Evolutionary conservation across 495 filamentous ascomycete genomes (phyloP).

Genomic region (Penicillium crystallinum): DNA sequence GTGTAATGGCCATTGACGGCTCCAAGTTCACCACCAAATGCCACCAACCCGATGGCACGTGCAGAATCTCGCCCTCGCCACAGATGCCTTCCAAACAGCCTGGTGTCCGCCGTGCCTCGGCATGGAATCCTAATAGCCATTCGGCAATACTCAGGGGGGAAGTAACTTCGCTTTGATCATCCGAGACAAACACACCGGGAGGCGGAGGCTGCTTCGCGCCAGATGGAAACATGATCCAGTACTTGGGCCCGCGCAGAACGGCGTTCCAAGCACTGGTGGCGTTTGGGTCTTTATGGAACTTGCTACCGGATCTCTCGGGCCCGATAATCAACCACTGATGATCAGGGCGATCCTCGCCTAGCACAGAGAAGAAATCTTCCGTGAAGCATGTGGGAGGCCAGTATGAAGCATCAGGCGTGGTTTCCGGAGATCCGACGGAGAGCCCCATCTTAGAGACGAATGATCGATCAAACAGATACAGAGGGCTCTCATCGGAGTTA

Average conservation of each 20-base stretch:
- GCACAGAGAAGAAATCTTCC: slow-evolving; percentile 77
- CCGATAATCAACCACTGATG: slow-evolving; percentile 92
- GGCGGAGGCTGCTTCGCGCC: slow-evolving; percentile 56
- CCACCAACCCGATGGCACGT: slow-evolving; percentile 95
- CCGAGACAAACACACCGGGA: slow-evolving; percentile 87
- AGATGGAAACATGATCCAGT: slow-evolving; percentile 95
- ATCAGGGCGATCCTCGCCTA: slow-evolving; percentile 78
- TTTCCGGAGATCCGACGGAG: slow-evolving; percentile 45
- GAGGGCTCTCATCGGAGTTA: slow-evolving; percentile 78
- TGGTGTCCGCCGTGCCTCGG: slow-evolving; percentile 69
- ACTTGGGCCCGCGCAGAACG: slow-evolving; percentile 84
- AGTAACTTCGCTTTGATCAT: slow-evolving; percentile 91
- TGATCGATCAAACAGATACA: slow-evolving; percentile 85
- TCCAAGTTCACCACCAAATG: slow-evolving; percentile 90
- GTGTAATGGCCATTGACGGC: slow-evolving; percentile 80
- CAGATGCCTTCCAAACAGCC: slow-evolving; percentile 89
- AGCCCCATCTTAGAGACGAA: slow-evolving; percentile 88
- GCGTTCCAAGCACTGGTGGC: slow-evolving; percentile 92
- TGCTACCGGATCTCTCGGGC: slow-evolving; percentile 83
- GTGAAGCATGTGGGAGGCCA: slow-evolving; percentile 86
- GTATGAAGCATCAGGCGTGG: slow-evolving; percentile 55
- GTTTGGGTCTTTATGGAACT: slow-evolving; percentile 87
- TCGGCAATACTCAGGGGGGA: slow-evolving; percentile 92
- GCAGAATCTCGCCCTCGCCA: slow-evolving; percentile 78
- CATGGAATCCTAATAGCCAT: slow-evolving; percentile 88